Evolutionary conservation across 768 basidiomycete species (phyloP).

Genomic region (Leccinum uliginosum): DNA sequence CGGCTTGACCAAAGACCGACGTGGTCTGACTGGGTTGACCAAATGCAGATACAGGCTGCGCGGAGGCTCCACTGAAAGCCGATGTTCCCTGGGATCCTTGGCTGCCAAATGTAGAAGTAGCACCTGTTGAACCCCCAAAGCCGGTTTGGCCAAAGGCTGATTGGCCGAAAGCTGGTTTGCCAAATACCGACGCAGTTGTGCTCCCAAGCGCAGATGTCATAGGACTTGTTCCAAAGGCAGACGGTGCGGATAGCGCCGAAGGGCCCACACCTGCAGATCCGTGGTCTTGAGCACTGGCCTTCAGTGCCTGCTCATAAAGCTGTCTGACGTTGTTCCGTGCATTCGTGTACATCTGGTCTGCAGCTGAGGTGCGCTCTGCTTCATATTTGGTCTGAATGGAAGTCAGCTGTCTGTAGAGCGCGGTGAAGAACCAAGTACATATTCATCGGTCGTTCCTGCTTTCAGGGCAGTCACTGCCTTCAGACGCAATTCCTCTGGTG

Average conservation of each 20-base stretch:
- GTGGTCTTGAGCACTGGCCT: constrained; percentile 33
- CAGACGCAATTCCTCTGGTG: constrained; percentile 73
- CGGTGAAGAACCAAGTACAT: constrained; percentile 46
- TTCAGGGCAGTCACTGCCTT: constrained; percentile 55
- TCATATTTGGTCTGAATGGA: constrained; percentile 53
- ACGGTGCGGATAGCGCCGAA: constrained; percentile 26
- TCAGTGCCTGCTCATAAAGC: constrained; percentile 49
- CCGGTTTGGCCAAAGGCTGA: constrained; percentile 38
- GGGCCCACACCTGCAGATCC: constrained; percentile 5
- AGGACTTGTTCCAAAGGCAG: constrained; percentile 37
- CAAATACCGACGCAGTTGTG: constrained; percentile 21
- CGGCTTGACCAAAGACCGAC: constrained; percentile 36
- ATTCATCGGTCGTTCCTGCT: constrained; percentile 55
- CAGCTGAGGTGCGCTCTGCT: constrained; percentile 46
- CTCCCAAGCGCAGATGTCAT: constrained; percentile 32
- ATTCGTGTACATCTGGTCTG: constrained; percentile 47
- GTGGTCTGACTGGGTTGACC: constrained; percentile 32
- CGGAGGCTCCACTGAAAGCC: constrained; percentile 34
- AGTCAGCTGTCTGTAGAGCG: neutral
- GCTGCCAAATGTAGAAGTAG: constrained; percentile 21
- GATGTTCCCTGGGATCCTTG: constrained; percentile 27
- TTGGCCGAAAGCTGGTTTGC: constrained; percentile 33
- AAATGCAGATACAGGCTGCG: constrained; percentile 34
- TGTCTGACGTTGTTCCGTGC: constrained; percentile 46
- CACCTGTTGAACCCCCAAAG: constrained; percentile 17